A percentile compares a stretch with the other conserved stretches of the same genome.
Evolutionary conservation across 148 eudicot genomes (phyloP).

Genomic region (Vaccinium darrowii): DNA sequence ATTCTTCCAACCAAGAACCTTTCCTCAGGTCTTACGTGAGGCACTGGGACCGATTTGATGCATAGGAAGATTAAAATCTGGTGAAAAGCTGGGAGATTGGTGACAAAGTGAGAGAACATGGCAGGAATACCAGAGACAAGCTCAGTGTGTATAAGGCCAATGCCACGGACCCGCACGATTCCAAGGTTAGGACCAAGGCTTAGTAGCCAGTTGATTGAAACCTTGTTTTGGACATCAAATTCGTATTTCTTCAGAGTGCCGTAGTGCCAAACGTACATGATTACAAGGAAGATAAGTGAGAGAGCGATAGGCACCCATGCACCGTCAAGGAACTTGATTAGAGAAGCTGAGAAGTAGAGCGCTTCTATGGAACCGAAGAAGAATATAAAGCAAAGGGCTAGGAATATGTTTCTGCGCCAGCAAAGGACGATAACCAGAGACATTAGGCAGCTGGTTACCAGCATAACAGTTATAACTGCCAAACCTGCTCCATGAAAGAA

Average conservation of each 20-base stretch:
- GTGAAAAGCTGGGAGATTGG: constrained; percentile 95
- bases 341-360: constrained; percentile 93
- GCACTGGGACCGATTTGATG: constrained; percentile 77
- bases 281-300: constrained; percentile 60
- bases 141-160: constrained; percentile 88
- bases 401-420: constrained; percentile 62
- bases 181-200: constrained; percentile 81
- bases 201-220: constrained; percentile 88
- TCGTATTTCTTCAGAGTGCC: constrained; percentile 85
- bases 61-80: constrained; percentile 86
- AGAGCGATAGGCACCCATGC: constrained; percentile 94
- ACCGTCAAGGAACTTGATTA: constrained; percentile 87
- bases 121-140: constrained; percentile 97
- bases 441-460: constrained; percentile 96
- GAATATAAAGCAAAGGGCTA: constrained; percentile 63
- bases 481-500: constrained; percentile 52
- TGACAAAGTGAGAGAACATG: constrained; percentile 91
- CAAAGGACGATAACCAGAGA: constrained; percentile 88
- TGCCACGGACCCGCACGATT: constrained; percentile 80
- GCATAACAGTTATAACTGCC: constrained; percentile 95
- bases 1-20: constrained; percentile 80
- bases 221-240: constrained; percentile 89
- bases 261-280: constrained; percentile 92
- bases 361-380: constrained; percentile 91
- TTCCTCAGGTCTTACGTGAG: constrained; percentile 79